Evolutionary conservation across 2,329 filamentous ascomycete genomes (phyloP), one percentile per base, ranked within the genome.

Genomic region (Cytospora piceae): DNA sequence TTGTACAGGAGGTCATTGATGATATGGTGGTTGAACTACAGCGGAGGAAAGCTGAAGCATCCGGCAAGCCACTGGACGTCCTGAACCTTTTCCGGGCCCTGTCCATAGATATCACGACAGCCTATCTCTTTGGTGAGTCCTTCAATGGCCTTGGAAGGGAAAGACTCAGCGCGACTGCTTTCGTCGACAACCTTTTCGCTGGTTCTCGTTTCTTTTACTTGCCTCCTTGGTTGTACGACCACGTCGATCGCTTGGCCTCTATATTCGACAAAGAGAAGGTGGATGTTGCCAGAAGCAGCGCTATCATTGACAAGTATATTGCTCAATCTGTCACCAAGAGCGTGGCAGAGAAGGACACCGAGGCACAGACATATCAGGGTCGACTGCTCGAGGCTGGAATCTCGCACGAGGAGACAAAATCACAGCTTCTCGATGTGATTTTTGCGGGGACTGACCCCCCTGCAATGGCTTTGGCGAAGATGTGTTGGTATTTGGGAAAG

Each of bases 391-490:
- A 77, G 52, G 73, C 77, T 9, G 80, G 80, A 0, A 72, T 85
- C 32, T 76, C 76, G 4, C 70, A 71, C 12, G 70, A 74, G 5
- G 83, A 86, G 70, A 77, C 81, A 8, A 78, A 76, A 52, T 78
- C 81, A 0, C 83, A 86, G 69, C 79, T 81, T 68, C 84, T 85
- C 69, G 84, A 85, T 69, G 71, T 86, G 3, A 78, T 82, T 31
- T 86, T 85, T 71, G 83, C 83, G 1, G 83, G 83, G 1, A 83
- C 83, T 0, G 83, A 86, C 70, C 80, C 80, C 0, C 84, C 81
- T 3, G 80, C 79, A 20, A 83, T 82, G 76, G 85, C 82, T 65
- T 72, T 84, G 24, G 78, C 79, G 7, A 82, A 79, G 1, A 78
- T 84, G 2, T 75, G 79, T 52, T 83, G 80, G 74, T 73, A 79